Conservation (phyloP, 345 rosid genomes). For the Triadica sebifera region DNA sequence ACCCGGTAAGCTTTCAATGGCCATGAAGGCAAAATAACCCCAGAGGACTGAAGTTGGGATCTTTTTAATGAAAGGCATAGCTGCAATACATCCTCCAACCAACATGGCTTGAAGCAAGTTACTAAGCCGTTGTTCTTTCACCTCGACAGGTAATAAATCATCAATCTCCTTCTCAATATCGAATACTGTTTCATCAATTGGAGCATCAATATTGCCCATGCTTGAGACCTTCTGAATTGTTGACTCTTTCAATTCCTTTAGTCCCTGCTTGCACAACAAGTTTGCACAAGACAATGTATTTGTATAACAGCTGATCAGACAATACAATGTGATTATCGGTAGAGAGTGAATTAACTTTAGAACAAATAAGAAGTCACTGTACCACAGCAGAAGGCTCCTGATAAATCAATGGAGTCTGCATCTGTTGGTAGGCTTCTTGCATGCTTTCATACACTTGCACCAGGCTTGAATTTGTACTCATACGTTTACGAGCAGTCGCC, state of each 20-base stretch:
- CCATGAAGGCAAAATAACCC: slow-evolving; percentile 39
- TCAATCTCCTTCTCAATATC: slow-evolving; percentile 34
- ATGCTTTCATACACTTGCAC: slow-evolving; percentile 30
- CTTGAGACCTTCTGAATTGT: slow-evolving; percentile 22
- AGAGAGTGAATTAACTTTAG: neutral
- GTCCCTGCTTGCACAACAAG: slow-evolving; percentile 12
- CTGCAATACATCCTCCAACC: slow-evolving; percentile 28
- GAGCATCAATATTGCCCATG: slow-evolving; percentile 11
- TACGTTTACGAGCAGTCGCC: slow-evolving; percentile 24
- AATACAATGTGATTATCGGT: too few relatives aligned
- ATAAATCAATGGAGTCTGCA: slow-evolving; percentile 22
- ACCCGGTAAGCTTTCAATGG: slow-evolving; percentile 34
- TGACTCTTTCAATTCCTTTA: slow-evolving; percentile 25
- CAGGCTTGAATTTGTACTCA: slow-evolving; percentile 21
- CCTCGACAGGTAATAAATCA: slow-evolving; percentile 28
- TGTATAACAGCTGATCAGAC: neutral
- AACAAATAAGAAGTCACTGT: slow-evolving; percentile 14
- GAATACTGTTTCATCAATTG: slow-evolving; percentile 23
- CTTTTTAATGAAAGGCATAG: slow-evolving; percentile 32
- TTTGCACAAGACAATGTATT: neutral
- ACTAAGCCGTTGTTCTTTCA: slow-evolving; percentile 32
- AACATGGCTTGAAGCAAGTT: slow-evolving; percentile 29
- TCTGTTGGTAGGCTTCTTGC: slow-evolving; percentile 31
- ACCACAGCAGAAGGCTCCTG: slow-evolving; percentile 38
- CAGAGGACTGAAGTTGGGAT: slow-evolving; percentile 35